These are phyloP conservation scores for Cryptosporidium tyzzeri DNA, from an alignment of 169 alveolate species.

Conservation along the genomic window DNA sequence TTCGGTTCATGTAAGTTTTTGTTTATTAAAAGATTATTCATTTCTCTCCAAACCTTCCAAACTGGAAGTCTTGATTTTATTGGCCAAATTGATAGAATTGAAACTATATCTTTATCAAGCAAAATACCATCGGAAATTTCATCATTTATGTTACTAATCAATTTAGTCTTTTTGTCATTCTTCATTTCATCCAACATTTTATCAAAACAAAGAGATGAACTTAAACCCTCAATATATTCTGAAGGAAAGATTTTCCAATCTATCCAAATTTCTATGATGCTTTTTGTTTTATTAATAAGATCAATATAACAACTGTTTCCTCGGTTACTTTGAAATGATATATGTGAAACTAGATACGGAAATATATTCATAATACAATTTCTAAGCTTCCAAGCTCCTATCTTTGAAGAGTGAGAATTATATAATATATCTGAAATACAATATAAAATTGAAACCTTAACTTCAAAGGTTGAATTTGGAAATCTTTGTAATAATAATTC, in stretches of 20 bases:
- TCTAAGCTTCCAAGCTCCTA: slow-evolving; percentile 68
- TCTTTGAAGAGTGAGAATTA: slow-evolving; percentile 51
- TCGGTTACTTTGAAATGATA: slow-evolving; percentile 21
- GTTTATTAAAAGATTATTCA: slow-evolving; percentile 9
- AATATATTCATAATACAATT: slow-evolving; percentile 31
- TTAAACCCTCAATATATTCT: slow-evolving; percentile 45
- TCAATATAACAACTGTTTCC: slow-evolving; percentile 30
- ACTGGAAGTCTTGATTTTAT: slow-evolving; percentile 12
- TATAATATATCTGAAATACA: slow-evolving; percentile 60
- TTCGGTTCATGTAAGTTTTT: slow-evolving; percentile 18
- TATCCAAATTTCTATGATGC: slow-evolving; percentile 43
- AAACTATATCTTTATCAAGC: slow-evolving; percentile 11
- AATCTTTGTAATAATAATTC: slow-evolving; percentile 27
- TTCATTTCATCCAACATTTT: slow-evolving; percentile 8
- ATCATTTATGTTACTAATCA: slow-evolving; percentile 4
- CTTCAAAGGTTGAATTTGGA: slow-evolving; percentile 20
- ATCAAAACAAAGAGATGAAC: slow-evolving; percentile 54
- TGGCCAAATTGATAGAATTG: slow-evolving; percentile 63
- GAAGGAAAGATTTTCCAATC: slow-evolving; percentile 54
- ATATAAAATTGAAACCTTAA: slow-evolving; percentile 24
- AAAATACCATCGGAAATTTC: slow-evolving; percentile 8
- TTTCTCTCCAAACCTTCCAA: slow-evolving; percentile 53
- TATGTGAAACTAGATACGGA: slow-evolving; percentile 61
- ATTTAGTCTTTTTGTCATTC: not conserved
- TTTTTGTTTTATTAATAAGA: not conserved